Conservation (phyloP, 169 alveolate species). For the Cryptosporidium bovis region DNA sequence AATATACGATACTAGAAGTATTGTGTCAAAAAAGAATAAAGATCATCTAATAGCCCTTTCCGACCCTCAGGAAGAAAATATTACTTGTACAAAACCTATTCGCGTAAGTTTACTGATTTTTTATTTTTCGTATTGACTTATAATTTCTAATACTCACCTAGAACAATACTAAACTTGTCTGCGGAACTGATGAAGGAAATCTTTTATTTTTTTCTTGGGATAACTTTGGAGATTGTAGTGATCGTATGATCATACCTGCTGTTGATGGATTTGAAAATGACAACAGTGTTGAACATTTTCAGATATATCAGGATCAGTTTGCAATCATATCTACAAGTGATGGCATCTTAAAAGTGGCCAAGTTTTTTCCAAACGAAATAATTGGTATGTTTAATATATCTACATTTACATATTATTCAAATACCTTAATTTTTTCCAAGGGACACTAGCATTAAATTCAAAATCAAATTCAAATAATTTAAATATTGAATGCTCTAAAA, state of each 20-base stretch:
- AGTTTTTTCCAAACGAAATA: conserved; percentile 66
- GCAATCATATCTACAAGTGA: conserved; percentile 68
- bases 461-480: background rate
- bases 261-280: conserved; percentile 71
- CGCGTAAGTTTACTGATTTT: conserved; percentile 33
- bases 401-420: background rate
- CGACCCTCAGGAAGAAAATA: conserved; percentile 71
- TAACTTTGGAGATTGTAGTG: conserved; percentile 74
- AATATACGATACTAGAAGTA: conserved; percentile 39
- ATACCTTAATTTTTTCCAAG: background rate
- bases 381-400: conserved; percentile 33
- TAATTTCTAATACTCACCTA: background rate
- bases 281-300: conserved; percentile 57
- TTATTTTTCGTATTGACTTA: background rate
- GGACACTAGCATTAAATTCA: conserved; percentile 49
- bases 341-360: conserved; percentile 53
- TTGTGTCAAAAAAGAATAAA: conserved; percentile 36
- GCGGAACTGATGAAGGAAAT: conserved; percentile 74
- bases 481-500: conserved; percentile 56
- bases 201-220: conserved; percentile 64
- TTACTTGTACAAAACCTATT: conserved; percentile 32
- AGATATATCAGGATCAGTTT: conserved; percentile 52
- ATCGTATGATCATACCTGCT: conserved; percentile 62
- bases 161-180: conserved; percentile 66
- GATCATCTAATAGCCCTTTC: conserved; percentile 51